These are phyloP conservation scores for Chaetomiaceae sp. DNA, from an alignment of 2,329 filamentous ascomycete species.

Conservation along the genomic window DNA sequence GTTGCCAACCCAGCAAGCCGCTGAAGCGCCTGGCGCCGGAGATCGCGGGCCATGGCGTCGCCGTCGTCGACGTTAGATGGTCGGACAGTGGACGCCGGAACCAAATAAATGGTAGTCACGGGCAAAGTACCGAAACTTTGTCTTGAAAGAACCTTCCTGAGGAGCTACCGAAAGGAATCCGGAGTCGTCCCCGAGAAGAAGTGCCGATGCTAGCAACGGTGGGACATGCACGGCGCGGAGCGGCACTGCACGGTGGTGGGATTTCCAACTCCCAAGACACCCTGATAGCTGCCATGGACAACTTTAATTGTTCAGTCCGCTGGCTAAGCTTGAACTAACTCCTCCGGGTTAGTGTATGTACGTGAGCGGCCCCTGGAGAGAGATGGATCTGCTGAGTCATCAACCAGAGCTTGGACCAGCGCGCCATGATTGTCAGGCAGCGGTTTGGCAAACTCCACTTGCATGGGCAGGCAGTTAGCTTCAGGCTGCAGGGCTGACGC, in stretches of 20 bases:
- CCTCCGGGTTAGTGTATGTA: too few species aligned
- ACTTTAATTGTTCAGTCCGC: background rate
- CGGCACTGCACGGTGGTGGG: background rate
- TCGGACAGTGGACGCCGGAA: background rate
- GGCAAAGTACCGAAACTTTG: background rate
- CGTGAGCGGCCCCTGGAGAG: too few species aligned
- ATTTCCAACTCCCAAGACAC: background rate
- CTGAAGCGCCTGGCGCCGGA: slow-evolving; percentile 59
- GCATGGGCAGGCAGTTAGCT: background rate
- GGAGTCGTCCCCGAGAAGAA: background rate
- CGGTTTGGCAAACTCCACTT: too few species aligned
- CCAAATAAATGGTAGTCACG: background rate
- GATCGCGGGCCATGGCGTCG: slow-evolving; percentile 47
- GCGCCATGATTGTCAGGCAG: too few species aligned
- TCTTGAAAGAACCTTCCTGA: background rate
- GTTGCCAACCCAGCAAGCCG: slow-evolving; percentile 63
- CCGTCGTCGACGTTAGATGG: background rate
- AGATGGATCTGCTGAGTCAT: slow-evolving; percentile 27
- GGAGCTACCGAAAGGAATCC: background rate
- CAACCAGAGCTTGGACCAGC: slow-evolving; percentile 10
- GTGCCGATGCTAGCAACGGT: background rate
- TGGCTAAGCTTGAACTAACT: too few species aligned
- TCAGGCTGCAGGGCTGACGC: slow-evolving; percentile 50
- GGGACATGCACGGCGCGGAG: slow-evolving; percentile 2
- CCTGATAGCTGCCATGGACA: slow-evolving; percentile 7